A percentile compares a stretch with the other conserved stretches of the same genome.
Conservation (phyloP, 805 yeast species). For the Candida coquimbonensis region DNA sequence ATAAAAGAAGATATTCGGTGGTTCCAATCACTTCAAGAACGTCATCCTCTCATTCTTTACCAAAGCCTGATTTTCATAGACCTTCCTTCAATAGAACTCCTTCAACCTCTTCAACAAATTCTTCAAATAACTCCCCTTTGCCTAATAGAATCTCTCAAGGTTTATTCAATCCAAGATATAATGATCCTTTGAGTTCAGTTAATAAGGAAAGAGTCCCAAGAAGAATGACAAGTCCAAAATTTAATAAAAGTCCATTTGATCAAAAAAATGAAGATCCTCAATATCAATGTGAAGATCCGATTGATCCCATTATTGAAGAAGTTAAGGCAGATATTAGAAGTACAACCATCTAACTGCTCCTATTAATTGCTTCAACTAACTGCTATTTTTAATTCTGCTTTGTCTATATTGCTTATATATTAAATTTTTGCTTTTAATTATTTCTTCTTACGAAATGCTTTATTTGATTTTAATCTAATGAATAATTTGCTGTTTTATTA, state of each 20-base stretch:
- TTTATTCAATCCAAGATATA: background rate
- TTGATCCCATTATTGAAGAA: slow-evolving; percentile 4
- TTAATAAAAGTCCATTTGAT: slow-evolving; percentile 2
- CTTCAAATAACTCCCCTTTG: background rate
- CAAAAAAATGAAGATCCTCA: background rate
- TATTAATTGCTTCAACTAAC: too few species aligned
- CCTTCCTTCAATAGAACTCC: slow-evolving; percentile 1
- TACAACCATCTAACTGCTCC: background rate
- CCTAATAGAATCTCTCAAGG: background rate
- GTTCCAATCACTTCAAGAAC: slow-evolving; percentile 43
- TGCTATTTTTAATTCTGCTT: background rate
- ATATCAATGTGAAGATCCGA: background rate
- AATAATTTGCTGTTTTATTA: too few species aligned
- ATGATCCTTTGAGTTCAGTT: background rate
- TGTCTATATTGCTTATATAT: background rate
- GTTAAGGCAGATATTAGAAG: background rate
- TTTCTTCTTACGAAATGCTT: background rate
- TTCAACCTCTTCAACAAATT: background rate
- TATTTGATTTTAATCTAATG: too few species aligned
- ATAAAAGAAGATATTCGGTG: slow-evolving; percentile 64
- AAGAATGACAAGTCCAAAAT: background rate
- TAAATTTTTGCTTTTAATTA: background rate
- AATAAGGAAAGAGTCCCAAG: slow-evolving; percentile 4
- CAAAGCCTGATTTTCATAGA: background rate
- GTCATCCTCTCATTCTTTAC: slow-evolving; percentile 1